Conservation (phyloP, 2,329 filamentous ascomycete genomes). For the Ceratocystis variospora region DNA sequence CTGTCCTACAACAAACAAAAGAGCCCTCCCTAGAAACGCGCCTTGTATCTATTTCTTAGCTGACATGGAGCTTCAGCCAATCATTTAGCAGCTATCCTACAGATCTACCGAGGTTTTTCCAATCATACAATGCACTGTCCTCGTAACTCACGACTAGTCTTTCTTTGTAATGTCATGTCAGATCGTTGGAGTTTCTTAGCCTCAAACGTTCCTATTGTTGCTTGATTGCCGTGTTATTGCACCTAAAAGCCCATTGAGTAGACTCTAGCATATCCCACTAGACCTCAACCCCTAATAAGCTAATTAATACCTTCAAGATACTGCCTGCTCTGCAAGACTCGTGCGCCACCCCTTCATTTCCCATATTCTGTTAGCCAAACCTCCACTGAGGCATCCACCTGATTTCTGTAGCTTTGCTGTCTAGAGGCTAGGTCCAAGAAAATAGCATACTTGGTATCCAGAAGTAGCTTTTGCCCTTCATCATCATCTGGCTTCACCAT, state of each 20-base stretch:
- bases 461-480: slow-evolving; percentile 58
- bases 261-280: background rate
- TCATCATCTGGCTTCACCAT: slow-evolving; percentile 64
- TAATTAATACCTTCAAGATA: background rate
- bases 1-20: slow-evolving; percentile 8
- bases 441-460: slow-evolving; percentile 86
- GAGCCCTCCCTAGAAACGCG: background rate
- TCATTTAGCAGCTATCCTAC: background rate
- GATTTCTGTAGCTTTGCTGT: slow-evolving; percentile 68
- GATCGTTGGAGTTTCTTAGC: background rate
- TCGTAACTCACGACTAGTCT: too few species aligned
- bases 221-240: background rate
- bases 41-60: background rate
- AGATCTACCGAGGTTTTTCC: background rate
- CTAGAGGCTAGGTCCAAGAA: slow-evolving; percentile 84
- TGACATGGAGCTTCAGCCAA: background rate
- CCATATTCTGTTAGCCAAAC: slow-evolving; percentile 17
- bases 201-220: background rate
- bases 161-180: background rate
- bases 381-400: slow-evolving; percentile 52
- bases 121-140: background rate
- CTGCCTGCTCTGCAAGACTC: background rate
- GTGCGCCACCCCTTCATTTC: background rate
- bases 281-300: background rate
- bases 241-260: too few species aligned